Evolutionary conservation across 106 monocot species (phyloP).

Genomic region (Dendrobium catenatum): DNA sequence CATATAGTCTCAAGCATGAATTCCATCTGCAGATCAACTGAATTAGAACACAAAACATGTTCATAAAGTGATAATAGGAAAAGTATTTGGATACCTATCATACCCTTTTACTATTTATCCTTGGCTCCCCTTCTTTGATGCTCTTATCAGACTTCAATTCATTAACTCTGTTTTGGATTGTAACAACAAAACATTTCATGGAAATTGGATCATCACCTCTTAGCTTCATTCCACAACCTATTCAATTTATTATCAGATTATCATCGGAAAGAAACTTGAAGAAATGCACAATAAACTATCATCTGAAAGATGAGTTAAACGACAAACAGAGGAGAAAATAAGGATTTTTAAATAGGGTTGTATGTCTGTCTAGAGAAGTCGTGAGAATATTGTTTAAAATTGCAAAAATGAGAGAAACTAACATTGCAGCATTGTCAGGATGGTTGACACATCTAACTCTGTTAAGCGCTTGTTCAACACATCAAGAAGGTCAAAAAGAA

Average conservation of each 20-base stretch:
- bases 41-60: not conserved
- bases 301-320: not conserved
- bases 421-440: constrained; percentile 76
- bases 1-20: constrained; percentile 96
- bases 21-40: constrained; percentile 69
- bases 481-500: constrained; percentile 81
- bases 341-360: not conserved
- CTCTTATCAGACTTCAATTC: constrained; percentile 30
- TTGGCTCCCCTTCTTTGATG: constrained; percentile 26
- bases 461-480: constrained; percentile 74
- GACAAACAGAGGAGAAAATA: not conserved
- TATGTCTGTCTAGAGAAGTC: not conserved
- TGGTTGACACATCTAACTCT: constrained; percentile 79
- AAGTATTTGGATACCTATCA: constrained; percentile 7
- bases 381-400: not conserved
- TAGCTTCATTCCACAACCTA: constrained; percentile 95
- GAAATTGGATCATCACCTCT: constrained; percentile 76
- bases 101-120: constrained; percentile 68
- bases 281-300: not conserved
- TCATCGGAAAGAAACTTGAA: not conserved
- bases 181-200: constrained; percentile 86
- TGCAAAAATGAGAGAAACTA: constrained; percentile 10
- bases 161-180: constrained; percentile 62
- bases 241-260: not conserved
- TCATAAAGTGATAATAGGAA: not conserved